Base-by-base conservation (phyloP, 2,329 filamentous ascomycete species). In the Ascocoryne sarcoides region DNA sequence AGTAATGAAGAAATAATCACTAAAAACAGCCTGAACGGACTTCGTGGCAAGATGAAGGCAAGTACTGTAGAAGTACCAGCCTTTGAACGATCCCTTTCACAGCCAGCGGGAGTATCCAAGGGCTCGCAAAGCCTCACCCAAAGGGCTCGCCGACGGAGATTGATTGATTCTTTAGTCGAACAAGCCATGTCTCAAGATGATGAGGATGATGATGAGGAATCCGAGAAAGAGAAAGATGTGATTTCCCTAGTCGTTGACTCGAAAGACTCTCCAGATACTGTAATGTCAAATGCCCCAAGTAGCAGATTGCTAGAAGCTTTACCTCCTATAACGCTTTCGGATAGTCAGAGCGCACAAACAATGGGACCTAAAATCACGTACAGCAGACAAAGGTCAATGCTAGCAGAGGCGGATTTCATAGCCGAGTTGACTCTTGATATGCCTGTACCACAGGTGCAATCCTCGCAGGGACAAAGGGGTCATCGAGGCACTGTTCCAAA, bases 131-230 rank as follows among this genome's bases (percentile, higher is more conserved):
- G 37, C 23, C 7, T 26, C 21, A 42, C 17, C 37, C 42, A 34
- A 37, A 30, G 21, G 43, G 30, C 8, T 16, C 50, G 51, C 15
- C 50, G 58, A 5, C 49, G 50, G 30, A 48, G 59, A 40, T 37
- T 61, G 16, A 60, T 61, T 34, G 59, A 61, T 36, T 52, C 56
- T 26, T 46, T 61, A n/a, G 54, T 55, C 18, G 51, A 56, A 35
- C 56, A 60, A 37, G 41, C 44, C 1, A 38, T 42, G 14, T 33
- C 37, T 14, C 37, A 40, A 28, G 26, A 42, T 10, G 35, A 37
- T 8, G 36, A 17, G 16, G n/a, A 18, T 7, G 41, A 50, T 15
- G 42, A 42, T 12, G 48, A 48, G 10, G 39, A 39, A 3, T 34
- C 31, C 3, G 42, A 47, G 4, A 36, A 44, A 16, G 34, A 44